Evolutionary conservation across 306 rosid genomes (phyloP).

Genomic region (Urtica urens): DNA sequence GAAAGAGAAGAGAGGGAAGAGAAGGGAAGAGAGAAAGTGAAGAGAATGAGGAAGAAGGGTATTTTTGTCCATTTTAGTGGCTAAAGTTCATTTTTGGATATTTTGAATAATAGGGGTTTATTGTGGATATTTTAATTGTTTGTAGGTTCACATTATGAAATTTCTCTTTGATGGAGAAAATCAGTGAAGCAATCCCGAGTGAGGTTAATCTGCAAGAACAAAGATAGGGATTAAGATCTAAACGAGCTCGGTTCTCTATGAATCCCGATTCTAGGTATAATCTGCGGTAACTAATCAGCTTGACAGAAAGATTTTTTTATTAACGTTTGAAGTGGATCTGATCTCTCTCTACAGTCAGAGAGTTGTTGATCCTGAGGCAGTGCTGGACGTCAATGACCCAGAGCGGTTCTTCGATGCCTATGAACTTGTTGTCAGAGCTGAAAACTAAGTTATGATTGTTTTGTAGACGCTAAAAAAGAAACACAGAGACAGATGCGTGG

Average conservation of each 20-base stretch:
- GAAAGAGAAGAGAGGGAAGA: too few relatives aligned
- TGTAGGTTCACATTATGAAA: too few relatives aligned
- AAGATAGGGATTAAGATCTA: conserved; percentile 63
- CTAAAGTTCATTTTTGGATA: too few relatives aligned
- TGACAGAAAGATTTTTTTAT: neutral
- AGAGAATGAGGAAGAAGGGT: too few relatives aligned
- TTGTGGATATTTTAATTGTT: too few relatives aligned
- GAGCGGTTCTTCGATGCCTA: conserved; percentile 50
- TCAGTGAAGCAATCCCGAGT: too few relatives aligned
- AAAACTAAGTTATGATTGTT: conserved; percentile 18
- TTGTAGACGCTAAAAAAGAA: conserved; percentile 66
- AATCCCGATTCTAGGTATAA: conserved; percentile 44
- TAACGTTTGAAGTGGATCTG: neutral
- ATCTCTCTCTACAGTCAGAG: conserved; percentile 18
- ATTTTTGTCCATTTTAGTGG: too few relatives aligned
- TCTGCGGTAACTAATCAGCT: neutral
- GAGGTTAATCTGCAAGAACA: conserved; percentile 40
- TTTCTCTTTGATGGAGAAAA: too few relatives aligned
- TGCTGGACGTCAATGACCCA: conserved; percentile 41
- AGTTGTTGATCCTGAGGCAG: conserved; percentile 35
- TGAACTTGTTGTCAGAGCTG: conserved; percentile 14
- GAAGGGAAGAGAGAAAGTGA: too few relatives aligned
- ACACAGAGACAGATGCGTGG: conserved; percentile 49
- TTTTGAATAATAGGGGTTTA: too few relatives aligned
- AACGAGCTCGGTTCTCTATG: conserved; percentile 55